Evolutionary conservation across 805 yeast genomes (phyloP).

Genomic region (Novakomyces olei): DNA sequence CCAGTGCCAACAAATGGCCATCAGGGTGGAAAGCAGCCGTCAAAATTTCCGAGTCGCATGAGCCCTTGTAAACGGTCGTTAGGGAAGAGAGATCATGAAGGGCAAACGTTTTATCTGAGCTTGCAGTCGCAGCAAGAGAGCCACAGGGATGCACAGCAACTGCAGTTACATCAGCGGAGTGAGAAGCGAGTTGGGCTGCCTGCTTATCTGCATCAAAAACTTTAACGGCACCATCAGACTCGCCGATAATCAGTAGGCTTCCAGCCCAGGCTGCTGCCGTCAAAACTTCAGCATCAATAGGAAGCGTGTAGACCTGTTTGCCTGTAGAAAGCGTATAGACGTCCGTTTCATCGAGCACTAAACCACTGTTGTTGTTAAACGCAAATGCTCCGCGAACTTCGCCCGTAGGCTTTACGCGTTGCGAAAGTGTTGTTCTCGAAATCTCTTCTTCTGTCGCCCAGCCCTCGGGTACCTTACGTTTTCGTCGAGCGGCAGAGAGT

Average conservation of each 20-base stretch:
- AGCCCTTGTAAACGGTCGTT: background rate
- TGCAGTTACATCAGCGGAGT: background rate
- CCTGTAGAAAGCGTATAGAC: too few relatives aligned
- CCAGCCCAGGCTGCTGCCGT: too few relatives aligned
- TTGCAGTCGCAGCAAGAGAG: background rate
- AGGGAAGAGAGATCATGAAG: background rate
- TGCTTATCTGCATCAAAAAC: too few relatives aligned
- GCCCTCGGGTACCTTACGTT: background rate
- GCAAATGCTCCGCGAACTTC: too few relatives aligned
- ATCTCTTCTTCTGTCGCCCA: background rate
- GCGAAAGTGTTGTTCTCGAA: too few relatives aligned
- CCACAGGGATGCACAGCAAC: conserved; percentile 1
- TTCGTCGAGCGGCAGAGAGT: background rate
- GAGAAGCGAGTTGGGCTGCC: too few relatives aligned
- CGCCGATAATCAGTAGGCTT: conserved; percentile 3
- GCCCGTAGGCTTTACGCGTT: too few relatives aligned
- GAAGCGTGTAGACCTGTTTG: too few relatives aligned
- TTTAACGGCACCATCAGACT: background rate
- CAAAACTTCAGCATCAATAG: too few relatives aligned
- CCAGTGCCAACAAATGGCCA: conserved; percentile 3
- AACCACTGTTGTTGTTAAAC: too few relatives aligned
- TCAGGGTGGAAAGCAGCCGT: conserved; percentile 3
- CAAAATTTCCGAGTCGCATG: background rate
- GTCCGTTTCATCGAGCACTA: too few relatives aligned
- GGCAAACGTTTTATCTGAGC: background rate